phyloP scores from a whole-genome alignment of 495 filamentous ascomycete species.

The Bombardia bombarda region DNA sequence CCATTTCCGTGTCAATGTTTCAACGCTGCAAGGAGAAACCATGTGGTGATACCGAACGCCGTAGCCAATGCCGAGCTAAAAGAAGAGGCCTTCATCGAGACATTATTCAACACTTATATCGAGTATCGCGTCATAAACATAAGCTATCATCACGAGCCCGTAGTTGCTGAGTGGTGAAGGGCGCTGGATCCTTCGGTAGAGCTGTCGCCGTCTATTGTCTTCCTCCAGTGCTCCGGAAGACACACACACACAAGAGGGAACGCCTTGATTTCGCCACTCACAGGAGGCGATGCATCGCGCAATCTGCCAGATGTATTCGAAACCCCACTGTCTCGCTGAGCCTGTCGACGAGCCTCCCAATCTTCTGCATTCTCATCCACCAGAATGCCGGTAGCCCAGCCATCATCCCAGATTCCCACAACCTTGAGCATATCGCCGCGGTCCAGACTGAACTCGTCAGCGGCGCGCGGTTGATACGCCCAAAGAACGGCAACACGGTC shows the following conservation, averaged over 20 bases:
- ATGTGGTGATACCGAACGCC: constrained; percentile 26
- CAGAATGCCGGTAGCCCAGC: constrained; percentile 92
- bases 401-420: constrained; percentile 98
- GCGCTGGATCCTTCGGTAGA: constrained; percentile 47
- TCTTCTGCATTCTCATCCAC: constrained; percentile 80
- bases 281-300: constrained; percentile 54
- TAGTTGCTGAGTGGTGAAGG: constrained; percentile 22
- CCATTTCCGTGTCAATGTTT: not conserved
- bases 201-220: constrained; percentile 86
- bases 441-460: constrained; percentile 89
- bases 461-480: constrained; percentile 92
- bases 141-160: constrained; percentile 20
- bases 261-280: constrained; percentile 85
- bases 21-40: constrained; percentile 6
- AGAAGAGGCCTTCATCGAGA: constrained; percentile 19
- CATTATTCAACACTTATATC: constrained; percentile 23
- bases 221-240: constrained; percentile 92
- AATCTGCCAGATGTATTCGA: constrained; percentile 67
- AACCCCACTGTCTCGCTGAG: constrained; percentile 87
- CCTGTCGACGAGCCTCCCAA: constrained; percentile 66
- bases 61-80: constrained; percentile 32
- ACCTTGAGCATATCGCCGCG: constrained; percentile 98
- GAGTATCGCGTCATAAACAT: constrained; percentile 17
- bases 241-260: constrained; percentile 98
- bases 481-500: constrained; percentile 88